A percentile compares a stretch with the other conserved stretches of the same genome.
Conservation (phyloP, 2,329 filamentous ascomycete genomes). For the Pseudogymnoascus verrucosus region DNA sequence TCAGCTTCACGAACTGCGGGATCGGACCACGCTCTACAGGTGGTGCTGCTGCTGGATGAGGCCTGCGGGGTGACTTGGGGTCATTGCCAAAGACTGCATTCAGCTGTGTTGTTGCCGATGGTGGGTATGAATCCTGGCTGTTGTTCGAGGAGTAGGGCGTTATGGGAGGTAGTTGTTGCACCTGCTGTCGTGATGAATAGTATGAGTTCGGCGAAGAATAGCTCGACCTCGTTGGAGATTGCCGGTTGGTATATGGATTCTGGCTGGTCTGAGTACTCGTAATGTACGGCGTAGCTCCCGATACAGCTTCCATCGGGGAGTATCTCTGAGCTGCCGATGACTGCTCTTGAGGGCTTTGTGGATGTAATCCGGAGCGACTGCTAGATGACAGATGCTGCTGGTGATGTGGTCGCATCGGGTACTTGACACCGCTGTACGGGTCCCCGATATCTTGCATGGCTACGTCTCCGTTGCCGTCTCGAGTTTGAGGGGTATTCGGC, state of each 20-base stretch:
- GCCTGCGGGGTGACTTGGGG: conserved; percentile 50
- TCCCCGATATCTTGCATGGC: conserved; percentile 83
- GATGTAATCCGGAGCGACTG: conserved; percentile 50
- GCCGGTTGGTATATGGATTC: conserved; percentile 48
- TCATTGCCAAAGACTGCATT: conserved; percentile 56
- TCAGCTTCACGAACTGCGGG: conserved; percentile 78
- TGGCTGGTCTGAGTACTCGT: conserved; percentile 50
- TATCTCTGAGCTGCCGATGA: conserved; percentile 84
- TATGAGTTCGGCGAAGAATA: conserved; percentile 53
- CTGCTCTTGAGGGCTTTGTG: conserved; percentile 65
- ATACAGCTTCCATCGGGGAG: conserved; percentile 88
- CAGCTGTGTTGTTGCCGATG: conserved; percentile 60
- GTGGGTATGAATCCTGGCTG: conserved; percentile 54
- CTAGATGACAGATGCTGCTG: conserved; percentile 58
- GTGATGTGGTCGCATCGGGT: conserved; percentile 70
- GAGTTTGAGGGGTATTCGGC: conserved; percentile 48
- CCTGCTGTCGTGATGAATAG: conserved; percentile 38
- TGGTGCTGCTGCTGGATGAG: conserved; percentile 38
- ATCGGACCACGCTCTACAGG: conserved; percentile 57
- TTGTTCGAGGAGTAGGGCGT: conserved; percentile 59
- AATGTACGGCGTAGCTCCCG: conserved; percentile 71
- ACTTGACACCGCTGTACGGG: conserved; percentile 78
- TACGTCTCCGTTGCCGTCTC: conserved; percentile 68
- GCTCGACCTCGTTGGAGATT: conserved; percentile 69
- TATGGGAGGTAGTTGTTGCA: conserved; percentile 67